These are phyloP conservation scores for Populus ilicifolia DNA, from an alignment of 345 rosid genomes.

Conservation along the genomic window DNA sequence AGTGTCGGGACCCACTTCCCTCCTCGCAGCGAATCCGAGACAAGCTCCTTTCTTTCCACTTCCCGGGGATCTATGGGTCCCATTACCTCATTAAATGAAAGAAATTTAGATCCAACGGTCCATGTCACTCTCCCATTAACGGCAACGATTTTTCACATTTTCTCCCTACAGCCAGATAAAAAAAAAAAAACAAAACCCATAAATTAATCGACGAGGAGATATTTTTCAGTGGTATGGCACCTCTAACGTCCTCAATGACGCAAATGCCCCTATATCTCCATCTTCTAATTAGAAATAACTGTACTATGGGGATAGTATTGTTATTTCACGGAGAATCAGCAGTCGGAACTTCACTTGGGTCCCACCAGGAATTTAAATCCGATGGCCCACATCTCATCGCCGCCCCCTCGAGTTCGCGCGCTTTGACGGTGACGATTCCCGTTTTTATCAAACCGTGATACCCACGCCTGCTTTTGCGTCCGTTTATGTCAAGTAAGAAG, in stretches of 20 bases:
- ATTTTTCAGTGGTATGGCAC: constrained; percentile 10
- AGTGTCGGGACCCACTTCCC: constrained; percentile 18
- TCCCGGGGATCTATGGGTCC: constrained; percentile 11
- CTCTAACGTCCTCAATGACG: neutral
- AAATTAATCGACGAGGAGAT: neutral
- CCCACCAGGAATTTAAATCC: constrained; percentile 26
- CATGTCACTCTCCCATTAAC: constrained; percentile 18
- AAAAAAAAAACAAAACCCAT: neutral
- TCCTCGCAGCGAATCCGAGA: constrained; percentile 9
- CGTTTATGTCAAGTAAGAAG: constrained; percentile 1
- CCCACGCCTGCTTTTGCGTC: constrained; percentile 2
- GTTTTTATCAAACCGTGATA: constrained; percentile 1
- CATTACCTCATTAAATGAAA: neutral
- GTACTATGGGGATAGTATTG: neutral
- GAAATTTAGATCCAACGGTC: constrained; percentile 18
- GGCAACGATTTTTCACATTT: constrained; percentile 30
- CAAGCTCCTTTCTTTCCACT: constrained; percentile 4
- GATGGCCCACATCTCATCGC: constrained; percentile 26
- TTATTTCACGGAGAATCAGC: neutral
- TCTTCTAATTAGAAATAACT: neutral
- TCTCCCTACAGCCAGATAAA: neutral
- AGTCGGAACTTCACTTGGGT: constrained; percentile 9
- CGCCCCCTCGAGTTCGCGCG: constrained; percentile 31
- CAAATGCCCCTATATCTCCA: neutral
- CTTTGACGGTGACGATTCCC: constrained; percentile 35